Evolutionary conservation across 805 yeast genomes (phyloP).

Genomic region (Candida lessepsii): DNA sequence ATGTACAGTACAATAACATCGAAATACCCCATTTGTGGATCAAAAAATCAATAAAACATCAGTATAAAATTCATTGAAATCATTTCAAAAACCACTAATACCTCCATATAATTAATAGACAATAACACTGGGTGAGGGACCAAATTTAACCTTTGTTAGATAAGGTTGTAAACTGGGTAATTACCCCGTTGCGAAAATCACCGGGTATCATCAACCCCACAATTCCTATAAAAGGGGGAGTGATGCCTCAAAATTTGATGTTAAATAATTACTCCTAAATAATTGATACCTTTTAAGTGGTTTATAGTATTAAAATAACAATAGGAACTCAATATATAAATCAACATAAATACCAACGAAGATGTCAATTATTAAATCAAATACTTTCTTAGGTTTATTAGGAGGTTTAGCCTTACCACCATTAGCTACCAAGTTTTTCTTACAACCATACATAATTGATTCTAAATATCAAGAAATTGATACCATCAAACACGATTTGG

Average conservation of each 20-base stretch:
- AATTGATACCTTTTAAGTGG: no score
- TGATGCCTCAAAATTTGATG: no score
- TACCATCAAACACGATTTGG: slow-evolving; percentile 28
- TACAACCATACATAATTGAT: slow-evolving; percentile 26
- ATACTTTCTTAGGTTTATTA: slow-evolving; percentile 22
- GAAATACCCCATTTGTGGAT: no score
- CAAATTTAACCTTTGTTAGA: no score
- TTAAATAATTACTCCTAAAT: no score
- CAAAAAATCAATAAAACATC: no score
- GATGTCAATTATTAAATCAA: slow-evolving; percentile 12
- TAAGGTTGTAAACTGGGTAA: neutral
- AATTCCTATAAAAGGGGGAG: slow-evolving; percentile 1
- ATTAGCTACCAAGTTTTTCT: slow-evolving; percentile 24
- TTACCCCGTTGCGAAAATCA: slow-evolving; percentile 3
- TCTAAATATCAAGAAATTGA: slow-evolving; percentile 29
- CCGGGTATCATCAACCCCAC: slow-evolving; percentile 3
- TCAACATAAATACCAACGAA: neutral
- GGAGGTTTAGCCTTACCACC: slow-evolving; percentile 33
- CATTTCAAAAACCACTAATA: no score
- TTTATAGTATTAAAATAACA: no score
- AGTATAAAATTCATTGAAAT: no score
- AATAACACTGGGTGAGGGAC: no score
- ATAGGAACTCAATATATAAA: neutral
- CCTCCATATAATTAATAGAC: no score
- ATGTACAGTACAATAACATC: no score